Base-by-base conservation (phyloP, 2,329 filamentous ascomycete species). In the Fusarium circinatum region DNA sequence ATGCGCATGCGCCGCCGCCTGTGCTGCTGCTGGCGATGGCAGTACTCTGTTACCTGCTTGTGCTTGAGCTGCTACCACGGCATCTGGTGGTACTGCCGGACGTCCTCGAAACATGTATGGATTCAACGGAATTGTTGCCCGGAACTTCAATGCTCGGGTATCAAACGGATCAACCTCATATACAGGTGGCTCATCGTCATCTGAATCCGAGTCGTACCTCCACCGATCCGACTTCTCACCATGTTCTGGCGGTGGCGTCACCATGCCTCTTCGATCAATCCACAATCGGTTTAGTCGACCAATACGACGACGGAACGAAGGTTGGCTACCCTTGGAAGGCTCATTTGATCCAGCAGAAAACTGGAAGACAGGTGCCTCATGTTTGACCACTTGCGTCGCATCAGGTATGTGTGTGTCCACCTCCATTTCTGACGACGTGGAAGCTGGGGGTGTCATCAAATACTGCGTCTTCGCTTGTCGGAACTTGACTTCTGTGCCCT, bases 201-300 rank as follows among this genome's bases (percentile, higher is more conserved):
- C 94, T 70, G 95, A 94, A 77, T 97, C 94, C 32, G 92, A 91
- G 79, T 97, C 94, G 83, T 94, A 97, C 83, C 95, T 97, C 89
- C 93, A 98, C 70, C 91, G 89, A 79, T 96, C 93, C 32, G 83
- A 84, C 64, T 87, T 83, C 30, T 82, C 81, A 49, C 81, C 78
- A 44, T 87, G 83, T 78, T 82, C 82, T 80, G 83, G 85, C 79
- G 82, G 85, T 67, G 85, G 84, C 58, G 85, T 88, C 48, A 82
- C 70, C 79, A 94, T 85, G 63, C 92, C 91, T 76, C 93, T 91
- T 76, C 95, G 92, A 83, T 98, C 96, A 75, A 98, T 94, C 89
- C 95, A 94, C 75, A 97, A 82, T 44, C 96, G 91, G 72, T 95
- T 94, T 71, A 95, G 88, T 76, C 96, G 92, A 61, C 96, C 96